These are phyloP conservation scores for Scalesia atractyloides DNA, from an alignment of 129 eudicot genomes.

Conservation along the genomic window DNA sequence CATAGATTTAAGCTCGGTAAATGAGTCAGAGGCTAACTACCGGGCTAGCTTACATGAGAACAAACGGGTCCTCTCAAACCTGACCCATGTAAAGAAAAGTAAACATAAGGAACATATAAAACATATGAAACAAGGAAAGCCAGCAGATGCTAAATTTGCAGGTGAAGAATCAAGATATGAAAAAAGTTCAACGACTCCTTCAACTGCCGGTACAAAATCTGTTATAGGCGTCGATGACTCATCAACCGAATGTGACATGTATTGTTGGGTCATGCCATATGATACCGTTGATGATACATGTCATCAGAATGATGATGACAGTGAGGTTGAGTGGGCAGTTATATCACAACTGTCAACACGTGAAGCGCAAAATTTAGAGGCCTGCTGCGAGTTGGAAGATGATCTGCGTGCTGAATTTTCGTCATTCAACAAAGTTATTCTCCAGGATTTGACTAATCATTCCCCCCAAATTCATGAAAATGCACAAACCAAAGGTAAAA, in stretches of 20 bases:
- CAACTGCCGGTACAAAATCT: conserved; percentile 17
- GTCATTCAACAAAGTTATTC: background rate
- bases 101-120: conserved; percentile 4
- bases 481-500: conserved; percentile 21
- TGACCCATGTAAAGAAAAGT: conserved; percentile 22
- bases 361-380: conserved; percentile 10
- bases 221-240: conserved; percentile 20
- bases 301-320: conserved; percentile 20
- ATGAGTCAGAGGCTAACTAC: conserved; percentile 23
- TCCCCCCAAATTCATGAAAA: conserved; percentile 3
- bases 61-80: conserved; percentile 33
- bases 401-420: conserved; percentile 13
- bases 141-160: conserved; percentile 1
- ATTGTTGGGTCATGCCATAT: conserved; percentile 23
- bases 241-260: conserved; percentile 27
- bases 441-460: conserved; percentile 13
- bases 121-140: background rate
- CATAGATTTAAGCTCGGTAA: conserved; percentile 11
- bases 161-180: conserved; percentile 24
- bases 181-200: conserved; percentile 6
- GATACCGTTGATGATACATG: conserved; percentile 18
- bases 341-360: conserved; percentile 22
- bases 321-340: conserved; percentile 2
- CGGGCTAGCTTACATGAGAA: conserved; percentile 20
- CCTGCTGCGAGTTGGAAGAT: conserved; percentile 10